Base-by-base conservation (phyloP, 2,329 filamentous ascomycete species). In the Pestalotiopsis sp. region DNA sequence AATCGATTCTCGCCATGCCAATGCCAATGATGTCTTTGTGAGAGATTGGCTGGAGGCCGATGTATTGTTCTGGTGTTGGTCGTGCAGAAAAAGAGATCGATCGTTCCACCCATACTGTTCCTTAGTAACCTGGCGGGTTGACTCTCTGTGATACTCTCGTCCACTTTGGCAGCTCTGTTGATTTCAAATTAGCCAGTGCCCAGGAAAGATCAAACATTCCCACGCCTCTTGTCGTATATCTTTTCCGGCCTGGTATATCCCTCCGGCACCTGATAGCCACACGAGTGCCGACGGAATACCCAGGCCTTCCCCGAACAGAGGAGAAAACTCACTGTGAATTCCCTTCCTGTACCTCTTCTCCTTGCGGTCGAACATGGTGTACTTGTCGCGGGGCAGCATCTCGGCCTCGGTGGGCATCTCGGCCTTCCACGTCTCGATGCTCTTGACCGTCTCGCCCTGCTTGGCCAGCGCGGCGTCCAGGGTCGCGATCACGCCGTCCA, bases 361-460 rank as follows among this genome's bases (percentile, higher is more conserved):
- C 82, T 98, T 98, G 75, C 95, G 91, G 82, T 97, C 95, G 82
- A 98, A 99, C 77, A 99, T 92, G 36, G 94, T 97, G 84, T 99
- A 99, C 84, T 99, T 99, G 84, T 99, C 96, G 82, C 90, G 92
- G 61, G 96, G 92, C 80, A 97, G 80, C 96, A 99, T 99, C 86
- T 98, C 94, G 77, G 90, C 88, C 86, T 99, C 96, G 31, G 90
- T 92, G 25, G 96, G 96, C 96, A 99, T 99, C 82, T 97, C 94
- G 49, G 87, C 87, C 86, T 96, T 97, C 96, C 96, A 99, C 77
- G 91, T 85, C 80, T 97, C 92, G 69, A 99, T 86, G 66, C 93
- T 87, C 82, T 94, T 94, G 61, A 90, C 88, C 69, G 90, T 88
- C 77, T 90, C 86, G 68, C 92, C 91, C 79, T 92, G 86, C 80